Evolutionary conservation across 495 filamentous ascomycete genomes (phyloP).

Genomic region (Entonaema liquescens): DNA sequence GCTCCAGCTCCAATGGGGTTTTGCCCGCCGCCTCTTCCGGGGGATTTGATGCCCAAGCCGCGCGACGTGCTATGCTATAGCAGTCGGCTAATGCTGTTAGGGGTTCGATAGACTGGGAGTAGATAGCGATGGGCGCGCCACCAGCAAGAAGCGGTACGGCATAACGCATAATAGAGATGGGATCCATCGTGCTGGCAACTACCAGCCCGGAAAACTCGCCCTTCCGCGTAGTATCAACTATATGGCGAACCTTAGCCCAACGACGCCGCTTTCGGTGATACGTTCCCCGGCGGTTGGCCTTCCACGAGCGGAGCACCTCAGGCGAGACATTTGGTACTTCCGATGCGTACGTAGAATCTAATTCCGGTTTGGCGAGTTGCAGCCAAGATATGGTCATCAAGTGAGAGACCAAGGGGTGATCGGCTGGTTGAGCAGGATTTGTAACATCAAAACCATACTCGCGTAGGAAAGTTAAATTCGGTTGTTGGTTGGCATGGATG

Average conservation of each 20-base stretch:
- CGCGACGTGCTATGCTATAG: slow-evolving; percentile 77
- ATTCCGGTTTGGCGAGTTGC: slow-evolving; percentile 77
- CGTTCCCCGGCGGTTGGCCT: slow-evolving; percentile 76
- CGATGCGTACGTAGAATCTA: slow-evolving; percentile 72
- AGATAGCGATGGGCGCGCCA: slow-evolving; percentile 84
- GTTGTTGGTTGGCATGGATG: slow-evolving; percentile 86
- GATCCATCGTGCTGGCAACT: slow-evolving; percentile 81
- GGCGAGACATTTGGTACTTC: slow-evolving; percentile 64
- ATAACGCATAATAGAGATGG: slow-evolving; percentile 74
- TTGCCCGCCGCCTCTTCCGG: slow-evolving; percentile 49
- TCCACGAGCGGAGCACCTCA: slow-evolving; percentile 68
- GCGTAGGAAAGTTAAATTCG: slow-evolving; percentile 84
- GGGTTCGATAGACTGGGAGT: slow-evolving; percentile 79
- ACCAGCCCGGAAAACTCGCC: slow-evolving; percentile 87
- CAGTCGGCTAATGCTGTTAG: slow-evolving; percentile 77
- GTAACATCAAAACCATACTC: slow-evolving; percentile 84
- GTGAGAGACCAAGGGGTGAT: slow-evolving; percentile 82
- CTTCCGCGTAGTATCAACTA: slow-evolving; percentile 74
- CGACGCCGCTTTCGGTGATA: slow-evolving; percentile 88
- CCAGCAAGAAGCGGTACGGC: slow-evolving; percentile 81
- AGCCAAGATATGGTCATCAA: slow-evolving; percentile 89
- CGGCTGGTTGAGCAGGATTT: slow-evolving; percentile 62
- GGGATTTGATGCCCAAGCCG: slow-evolving; percentile 66
- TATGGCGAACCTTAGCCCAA: slow-evolving; percentile 70
- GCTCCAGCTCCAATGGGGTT: slow-evolving; percentile 52